Evolutionary conservation across 345 rosid species (phyloP), one percentile per base, ranked within the genome.

Genomic region (Citrus trifoliata): DNA sequence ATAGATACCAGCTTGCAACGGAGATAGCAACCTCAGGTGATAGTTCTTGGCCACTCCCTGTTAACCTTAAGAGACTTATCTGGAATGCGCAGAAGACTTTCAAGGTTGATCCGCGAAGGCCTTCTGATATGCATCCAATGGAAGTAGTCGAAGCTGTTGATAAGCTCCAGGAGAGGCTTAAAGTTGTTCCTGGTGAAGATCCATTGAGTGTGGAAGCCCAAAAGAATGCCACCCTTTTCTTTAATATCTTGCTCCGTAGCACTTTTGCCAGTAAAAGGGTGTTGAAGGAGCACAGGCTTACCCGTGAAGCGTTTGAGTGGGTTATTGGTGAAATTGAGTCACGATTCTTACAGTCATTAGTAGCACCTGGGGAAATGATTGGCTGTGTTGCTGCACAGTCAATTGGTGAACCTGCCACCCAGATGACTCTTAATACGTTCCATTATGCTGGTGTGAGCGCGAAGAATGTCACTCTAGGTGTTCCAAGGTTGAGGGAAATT

Each of bases 401-500:
- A 28, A 95, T 95, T 83, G 99, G 99, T 80, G 99, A 95, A 85
- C 99, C 99, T 82, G 99, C 99, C 60, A 95, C 99, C 24, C 99
- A 95, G 86, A 95, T 95, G 99, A 95, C 99, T 72, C 93, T 95
- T 19, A 95, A 95, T 81, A 95, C 99, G 7, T 95, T 94, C 83
- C 99, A 95, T 78, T 95, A 92, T 74, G 99, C 99, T 88, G 99
- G 99, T 91, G 99, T 95, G 38, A 95, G 99, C 89, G 99, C 99
- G 32, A 95, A 95, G 90, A 95, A 95, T 76, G 99, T 95, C 42
- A 95, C 99, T 69, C 97, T 95, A 14, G 99, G 99, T 82, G 99
- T 95, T 75, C 98, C 99, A 33, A 82, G 98, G 91, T 82, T 95
- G 89, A 89, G 98, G 78, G 98, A 95, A 79, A 95, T 95, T 79